Evolutionary conservation across 495 filamentous ascomycete genomes (phyloP).

Genomic region (Echria macrotheca): DNA sequence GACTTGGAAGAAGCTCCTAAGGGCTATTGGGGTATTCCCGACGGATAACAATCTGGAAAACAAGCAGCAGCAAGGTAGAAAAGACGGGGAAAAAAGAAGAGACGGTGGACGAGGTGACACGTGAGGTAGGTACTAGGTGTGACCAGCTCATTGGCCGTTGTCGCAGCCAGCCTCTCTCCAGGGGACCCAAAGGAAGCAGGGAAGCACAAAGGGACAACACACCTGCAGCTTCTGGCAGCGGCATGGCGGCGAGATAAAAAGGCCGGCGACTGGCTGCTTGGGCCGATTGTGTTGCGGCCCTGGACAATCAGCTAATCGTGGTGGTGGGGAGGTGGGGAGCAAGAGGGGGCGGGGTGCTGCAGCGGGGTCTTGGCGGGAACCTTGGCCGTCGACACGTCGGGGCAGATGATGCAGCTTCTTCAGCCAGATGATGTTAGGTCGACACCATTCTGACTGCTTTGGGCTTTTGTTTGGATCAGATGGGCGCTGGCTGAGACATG

Average conservation of each 20-base stretch:
- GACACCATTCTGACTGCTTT: conserved; percentile 2
- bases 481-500: too few species aligned
- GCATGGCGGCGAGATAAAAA: conserved; percentile 7
- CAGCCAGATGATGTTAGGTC: not conserved
- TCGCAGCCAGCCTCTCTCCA: not conserved
- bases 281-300: not conserved
- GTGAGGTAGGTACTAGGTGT: conserved; percentile 8
- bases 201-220: conserved; percentile 12
- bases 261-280: conserved; percentile 4
- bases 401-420: not conserved
- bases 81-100: not conserved
- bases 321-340: conserved; percentile 7
- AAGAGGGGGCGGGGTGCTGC: conserved; percentile 8
- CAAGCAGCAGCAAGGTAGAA: too few species aligned
- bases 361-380: conserved; percentile 3
- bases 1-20: not conserved
- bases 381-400: not conserved
- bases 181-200: not conserved
- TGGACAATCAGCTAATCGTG: conserved; percentile 2
- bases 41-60: not conserved
- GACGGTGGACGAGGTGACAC: conserved; percentile 4
- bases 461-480: conserved; percentile 2
- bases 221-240: not conserved
- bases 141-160: not conserved
- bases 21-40: not conserved